Evolutionary conservation across 139 green algal genomes (phyloP), one percentile per base, ranked within the genome.

Genomic region (Picocystis salinarum): DNA sequence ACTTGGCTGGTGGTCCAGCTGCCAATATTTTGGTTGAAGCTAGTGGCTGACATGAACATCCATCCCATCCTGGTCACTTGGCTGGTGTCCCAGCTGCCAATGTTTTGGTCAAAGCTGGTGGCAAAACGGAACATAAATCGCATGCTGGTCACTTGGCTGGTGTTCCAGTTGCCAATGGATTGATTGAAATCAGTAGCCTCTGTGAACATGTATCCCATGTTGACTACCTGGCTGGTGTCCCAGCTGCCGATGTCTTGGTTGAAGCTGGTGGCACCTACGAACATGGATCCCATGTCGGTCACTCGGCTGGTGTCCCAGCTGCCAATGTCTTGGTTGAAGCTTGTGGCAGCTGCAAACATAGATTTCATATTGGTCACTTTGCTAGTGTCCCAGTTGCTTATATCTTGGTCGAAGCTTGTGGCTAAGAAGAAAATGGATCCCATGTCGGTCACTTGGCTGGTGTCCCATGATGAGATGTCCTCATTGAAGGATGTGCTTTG

Each of bases 241-340:
- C 46, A 54, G 31, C 5, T 6, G 15, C 5, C 46, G 10, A 54
- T 23, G 44, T 45, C 6, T 48, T 50, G 44, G 25, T 54, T 54
- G 46, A 54, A 44, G 6, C 17, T 20, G n/a, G 11, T 6, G 11
- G 39, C 46, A 17, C 29, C 1, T 9, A 7, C 26, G 39, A 54
- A 54, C 46, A 54, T 54, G 7, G 23, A n/a, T 22, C 29, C 46
- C 46, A 54, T 54, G 15, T 54, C 46, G n/a, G 46, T 54, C 37
- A 54, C 46, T 18, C 18, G 20, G 18, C 33, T 20, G 9, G 22
- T 27, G 39, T 55, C 33, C 46, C 46, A 54, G 31, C 5, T 12
- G 39, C 9, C 46, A 10, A 54, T 23, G 46, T 54, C 46, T n/a
- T 7, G 12, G 25, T 28, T 55, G 39, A 54, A 54, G 6, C n/a